Base-by-base conservation (phyloP, 768 basidiomycete species). In the Lactarius akahatsu region DNA sequence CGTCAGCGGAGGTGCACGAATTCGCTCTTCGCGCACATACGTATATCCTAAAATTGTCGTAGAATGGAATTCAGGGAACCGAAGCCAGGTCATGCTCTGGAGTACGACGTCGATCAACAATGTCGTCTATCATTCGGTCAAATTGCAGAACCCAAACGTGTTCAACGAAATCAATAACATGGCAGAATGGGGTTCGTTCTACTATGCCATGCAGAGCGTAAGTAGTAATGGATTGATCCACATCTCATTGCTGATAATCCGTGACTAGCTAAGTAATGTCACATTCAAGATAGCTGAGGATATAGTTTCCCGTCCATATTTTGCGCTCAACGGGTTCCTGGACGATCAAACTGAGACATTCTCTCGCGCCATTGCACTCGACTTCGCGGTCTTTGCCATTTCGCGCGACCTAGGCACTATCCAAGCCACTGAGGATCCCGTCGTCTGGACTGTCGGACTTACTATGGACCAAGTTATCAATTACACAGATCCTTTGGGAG, bases 1-100 rank as follows among this genome's bases (percentile, higher is more conserved):
- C 63, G 75, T 80, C 50, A 78, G 74, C 59, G 77, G 72, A 66
- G 78, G 77, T 78, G 52, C 30, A 69, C 60, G 10, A 2, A 16
- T 15, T 62, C n/a, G 9, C 38, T n/a, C 43, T 56, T 56, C 16
- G 16, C 34, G 45, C 26, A 13, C 38, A 45, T 18, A 5, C 16
- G 20, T 2, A 15, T 30, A 3, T 28, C 23, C 28, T 38, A 38
- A 32, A 28, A 34, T 7, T 4, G 18, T 47, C 32, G n/a, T 64
- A 55, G 74, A 74, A 43, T 74, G 74, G 74, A 56, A 67, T 16
- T 69, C 71, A 2, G 71, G 71, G 4, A 47, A 73, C 32, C 66
- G 70, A 38, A 41, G 11, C 15, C 18, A 62, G 0, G 4, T 4
- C 7, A 62, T 70, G 9, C 15, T 9, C 4, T 72, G 70, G 71